Percentiles rank a stretch among this genome's conserved stretches.
phyloP scores from a whole-genome alignment of 1,139 yeast species.

The Saccharomycopsis hybrid region DNA sequence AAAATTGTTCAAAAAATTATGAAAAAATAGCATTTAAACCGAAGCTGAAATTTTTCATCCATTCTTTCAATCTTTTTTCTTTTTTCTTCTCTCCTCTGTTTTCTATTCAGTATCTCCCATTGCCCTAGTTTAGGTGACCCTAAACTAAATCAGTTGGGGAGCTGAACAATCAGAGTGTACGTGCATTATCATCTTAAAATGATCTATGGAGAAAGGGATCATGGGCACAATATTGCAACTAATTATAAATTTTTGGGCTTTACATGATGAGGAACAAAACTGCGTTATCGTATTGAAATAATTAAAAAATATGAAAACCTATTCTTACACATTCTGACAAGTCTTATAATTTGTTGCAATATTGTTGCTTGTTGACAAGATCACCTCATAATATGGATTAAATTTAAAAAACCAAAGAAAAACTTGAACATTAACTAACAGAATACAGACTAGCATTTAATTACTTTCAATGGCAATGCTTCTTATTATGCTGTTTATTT shows the following conservation, averaged over 20 bases:
- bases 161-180: background rate
- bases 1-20: background rate
- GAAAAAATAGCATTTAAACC: too few relatives aligned
- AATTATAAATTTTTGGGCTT: background rate
- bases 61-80: background rate
- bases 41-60: background rate
- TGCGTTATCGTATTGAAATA: constrained; percentile 22
- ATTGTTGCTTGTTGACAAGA: too few relatives aligned
- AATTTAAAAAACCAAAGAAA: too few relatives aligned
- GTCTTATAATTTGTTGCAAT: too few relatives aligned
- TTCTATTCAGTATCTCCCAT: background rate
- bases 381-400: too few relatives aligned
- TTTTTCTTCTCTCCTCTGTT: background rate
- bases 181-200: background rate
- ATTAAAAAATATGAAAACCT: constrained; percentile 7
- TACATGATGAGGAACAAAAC: constrained; percentile 20
- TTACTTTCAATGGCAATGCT: too few relatives aligned
- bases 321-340: background rate
- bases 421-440: too few relatives aligned
- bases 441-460: too few relatives aligned
- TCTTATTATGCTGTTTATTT: too few relatives aligned
- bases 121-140: background rate
- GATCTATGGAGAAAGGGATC: background rate
- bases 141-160: too few relatives aligned
- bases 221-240: background rate